phyloP scores from a whole-genome alignment of 176 grass and related monocot genomes.

The Aegilops longissima region DNA sequence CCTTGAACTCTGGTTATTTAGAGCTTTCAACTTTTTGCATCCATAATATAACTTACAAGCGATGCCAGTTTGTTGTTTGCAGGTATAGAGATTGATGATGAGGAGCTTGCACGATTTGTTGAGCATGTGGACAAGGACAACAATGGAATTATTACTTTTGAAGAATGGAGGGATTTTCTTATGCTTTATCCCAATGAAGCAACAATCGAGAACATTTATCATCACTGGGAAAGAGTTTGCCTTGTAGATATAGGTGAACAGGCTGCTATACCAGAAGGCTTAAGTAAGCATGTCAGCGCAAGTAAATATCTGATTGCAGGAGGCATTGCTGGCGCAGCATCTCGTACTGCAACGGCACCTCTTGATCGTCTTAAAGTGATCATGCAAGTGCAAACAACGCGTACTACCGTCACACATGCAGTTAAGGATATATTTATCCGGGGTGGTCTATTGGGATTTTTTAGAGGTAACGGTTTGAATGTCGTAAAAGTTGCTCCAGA shows the following conservation, averaged over 20 bases:
- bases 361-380: conserved; percentile 96
- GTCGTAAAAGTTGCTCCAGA: conserved; percentile 96
- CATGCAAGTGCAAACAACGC: conserved; percentile 89
- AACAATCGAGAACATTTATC: conserved; percentile 94
- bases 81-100: conserved; percentile 97
- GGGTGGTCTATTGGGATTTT: conserved; percentile 78
- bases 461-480: conserved; percentile 96
- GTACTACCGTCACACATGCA: conserved; percentile 57
- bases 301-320: conserved; percentile 93
- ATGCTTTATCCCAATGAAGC: conserved; percentile 93
- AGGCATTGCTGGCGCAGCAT: conserved; percentile 90
- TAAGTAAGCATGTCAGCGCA: conserved; percentile 85
- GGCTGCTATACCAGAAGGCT: conserved; percentile 90
- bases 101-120: conserved; percentile 89
- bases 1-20: background rate
- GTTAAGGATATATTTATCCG: conserved; percentile 81
- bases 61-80: conserved; percentile 55
- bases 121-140: conserved; percentile 99
- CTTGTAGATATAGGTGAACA: conserved; percentile 98
- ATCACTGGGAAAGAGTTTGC: conserved; percentile 95
- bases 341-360: conserved; percentile 90
- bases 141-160: conserved; percentile 96
- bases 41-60: conserved; percentile 55
- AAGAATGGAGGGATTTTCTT: conserved; percentile 99
- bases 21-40: background rate